A percentile compares a stretch with the other conserved stretches of the same genome.
Conservation (phyloP, 2,329 filamentous ascomycete species). For the Talaromyces sp. region DNA sequence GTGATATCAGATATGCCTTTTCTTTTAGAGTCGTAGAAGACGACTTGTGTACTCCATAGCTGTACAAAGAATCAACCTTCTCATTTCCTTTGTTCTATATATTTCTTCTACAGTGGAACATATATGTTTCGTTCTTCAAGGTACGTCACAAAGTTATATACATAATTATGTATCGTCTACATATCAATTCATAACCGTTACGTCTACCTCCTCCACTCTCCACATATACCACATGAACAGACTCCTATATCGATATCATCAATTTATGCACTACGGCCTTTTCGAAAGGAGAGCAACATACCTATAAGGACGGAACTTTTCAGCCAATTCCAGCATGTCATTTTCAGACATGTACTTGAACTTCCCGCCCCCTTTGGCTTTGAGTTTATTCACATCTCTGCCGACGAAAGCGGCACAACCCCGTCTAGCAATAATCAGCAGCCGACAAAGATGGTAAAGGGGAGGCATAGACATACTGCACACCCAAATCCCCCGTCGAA, state of each 20-base stretch:
- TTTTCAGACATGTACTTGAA: constrained; percentile 97
- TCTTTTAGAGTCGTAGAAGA: constrained; percentile 10
- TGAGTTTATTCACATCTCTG: constrained; percentile 78
- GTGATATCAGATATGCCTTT: constrained; percentile 8
- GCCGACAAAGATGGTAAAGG: neutral
- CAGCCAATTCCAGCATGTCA: constrained; percentile 83
- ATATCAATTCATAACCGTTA: constrained; percentile 49
- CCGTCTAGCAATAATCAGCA: constrained; percentile 47
- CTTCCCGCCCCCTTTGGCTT: constrained; percentile 74
- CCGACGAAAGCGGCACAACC: constrained; percentile 89
- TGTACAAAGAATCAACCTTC: constrained; percentile 42
- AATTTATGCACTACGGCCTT: neutral
- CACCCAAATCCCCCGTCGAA: constrained; percentile 84
- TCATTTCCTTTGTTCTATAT: constrained; percentile 24
- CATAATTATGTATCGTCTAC: neutral
- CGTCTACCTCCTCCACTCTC: constrained; percentile 76
- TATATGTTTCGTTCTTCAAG: neutral
- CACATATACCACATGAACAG: constrained; percentile 99
- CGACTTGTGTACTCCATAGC: constrained; percentile 37
- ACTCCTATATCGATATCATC: constrained; percentile 55
- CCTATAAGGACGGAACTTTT: constrained; percentile 78
- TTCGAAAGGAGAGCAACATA: constrained; percentile 36
- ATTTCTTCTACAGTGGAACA: neutral
- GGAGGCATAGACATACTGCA: constrained; percentile 60
- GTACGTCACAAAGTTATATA: neutral